A percentile compares a stretch with the other conserved stretches of the same genome.
These are phyloP conservation scores for Acanthamoeba healyi DNA, from an alignment of 208 protist genomes.

Conservation along the genomic window DNA sequence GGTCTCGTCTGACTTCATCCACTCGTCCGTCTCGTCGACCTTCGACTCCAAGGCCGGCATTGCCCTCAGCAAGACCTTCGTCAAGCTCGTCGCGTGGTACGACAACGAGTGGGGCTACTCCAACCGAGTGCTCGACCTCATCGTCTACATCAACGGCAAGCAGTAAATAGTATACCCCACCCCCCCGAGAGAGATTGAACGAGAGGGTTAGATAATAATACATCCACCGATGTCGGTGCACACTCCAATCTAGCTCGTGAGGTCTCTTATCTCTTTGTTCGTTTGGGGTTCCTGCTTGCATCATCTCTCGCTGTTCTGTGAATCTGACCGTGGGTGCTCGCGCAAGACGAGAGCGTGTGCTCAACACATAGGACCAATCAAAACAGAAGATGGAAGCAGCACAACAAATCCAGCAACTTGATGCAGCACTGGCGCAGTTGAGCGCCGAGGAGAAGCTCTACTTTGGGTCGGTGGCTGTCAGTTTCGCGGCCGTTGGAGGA, in stretches of 20 bases:
- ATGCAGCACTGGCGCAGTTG: not conserved
- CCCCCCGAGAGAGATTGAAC: not conserved
- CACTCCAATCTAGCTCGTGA: too few relatives aligned
- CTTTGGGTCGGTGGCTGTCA: constrained; percentile 36
- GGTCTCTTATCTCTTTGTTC: too few relatives aligned
- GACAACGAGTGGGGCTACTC: constrained; percentile 99
- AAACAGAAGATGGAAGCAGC: not conserved
- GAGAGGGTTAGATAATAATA: not conserved
- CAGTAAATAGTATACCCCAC: not conserved
- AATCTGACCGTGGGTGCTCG: too few relatives aligned
- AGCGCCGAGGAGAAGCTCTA: constrained; percentile 46
- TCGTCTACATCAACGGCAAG: constrained; percentile 87
- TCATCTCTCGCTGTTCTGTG: too few relatives aligned
- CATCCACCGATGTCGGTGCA: too few relatives aligned
- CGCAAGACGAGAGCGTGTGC: too few relatives aligned
- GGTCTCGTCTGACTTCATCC: constrained; percentile 98
- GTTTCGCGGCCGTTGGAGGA: not conserved
- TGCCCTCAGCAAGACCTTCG: constrained; percentile 97
- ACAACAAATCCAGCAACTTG: not conserved
- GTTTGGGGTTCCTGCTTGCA: too few relatives aligned
- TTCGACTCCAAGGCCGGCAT: constrained; percentile 99
- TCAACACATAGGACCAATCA: too few relatives aligned
- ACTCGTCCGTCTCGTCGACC: constrained; percentile 96
- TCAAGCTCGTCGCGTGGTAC: constrained; percentile 99
- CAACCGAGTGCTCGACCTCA: constrained; percentile 98